Evolutionary conservation across 1,284 basidiomycete genomes (phyloP), one percentile per base, ranked within the genome.

Genomic region (Trichosporon sp.): DNA sequence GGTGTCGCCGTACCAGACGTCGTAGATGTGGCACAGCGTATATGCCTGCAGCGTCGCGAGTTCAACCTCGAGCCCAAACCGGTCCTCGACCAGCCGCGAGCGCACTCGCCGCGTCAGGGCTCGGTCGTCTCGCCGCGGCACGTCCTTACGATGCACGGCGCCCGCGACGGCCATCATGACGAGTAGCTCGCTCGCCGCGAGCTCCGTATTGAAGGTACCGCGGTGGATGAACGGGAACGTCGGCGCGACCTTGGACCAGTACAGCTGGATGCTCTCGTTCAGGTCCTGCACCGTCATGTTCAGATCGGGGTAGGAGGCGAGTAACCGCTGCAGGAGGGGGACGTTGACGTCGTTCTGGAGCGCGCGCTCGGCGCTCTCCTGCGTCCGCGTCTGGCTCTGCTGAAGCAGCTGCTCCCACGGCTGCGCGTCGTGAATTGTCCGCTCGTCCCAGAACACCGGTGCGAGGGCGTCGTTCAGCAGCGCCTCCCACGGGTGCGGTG

Each of bases 161-260:
- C 81, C 81, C 6, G 73, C 68, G 51, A 82, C 75, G 19, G 74
- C 73, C 78, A 82, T 80, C 75, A 82, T 78, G 65, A 77, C 51
- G 67, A 81, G 67, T 6, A 82, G 72, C 51, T 80, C 76, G 16
- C 70, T 8, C 1, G 80, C 72, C n/a, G 78, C 76, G 1, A 73
- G 64, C 46, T 77, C 68, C 21, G 76, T 31, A 68, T 79, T 77
- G 66, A 82, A 80, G 12, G 80, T 82, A 0, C 77, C 78, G 1
- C 75, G 76, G 73, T 82, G 81, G 54, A 82, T 79, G 68, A 81
- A 80, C 2, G 81, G 81, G 65, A 77, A 81, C 14, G 74, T 77
- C 1, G 79, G 78, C 5, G 81, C 77, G 26, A 79, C 75, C 19
- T 75, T 67, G 1, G 70, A 71, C 80, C 80, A 82, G 70, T 80